These are phyloP conservation scores for Fereydounia khargensis DNA, from an alignment of 1,284 basidiomycete species.

Conservation along the genomic window DNA sequence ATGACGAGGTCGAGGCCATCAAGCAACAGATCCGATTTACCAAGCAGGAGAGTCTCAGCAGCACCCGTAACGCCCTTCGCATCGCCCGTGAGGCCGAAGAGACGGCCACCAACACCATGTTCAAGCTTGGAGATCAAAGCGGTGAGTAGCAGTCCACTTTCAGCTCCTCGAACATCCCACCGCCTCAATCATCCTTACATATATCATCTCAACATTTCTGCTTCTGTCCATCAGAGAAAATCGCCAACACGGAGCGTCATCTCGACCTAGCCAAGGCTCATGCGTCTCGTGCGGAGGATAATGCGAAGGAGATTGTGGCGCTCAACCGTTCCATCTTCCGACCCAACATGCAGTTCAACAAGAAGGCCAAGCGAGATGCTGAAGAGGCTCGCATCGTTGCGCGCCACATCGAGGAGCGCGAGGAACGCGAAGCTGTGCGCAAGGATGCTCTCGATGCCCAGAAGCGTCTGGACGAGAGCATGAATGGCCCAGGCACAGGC, in stretches of 20 bases:
- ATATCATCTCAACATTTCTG: no score
- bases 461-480: constrained; percentile 75
- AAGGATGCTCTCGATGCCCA: constrained; percentile 77
- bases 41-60: constrained; percentile 90
- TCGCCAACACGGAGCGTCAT: constrained; percentile 94
- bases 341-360: constrained; percentile 54
- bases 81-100: constrained; percentile 94
- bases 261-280: constrained; percentile 90
- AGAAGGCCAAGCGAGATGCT: constrained; percentile 79
- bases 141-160: no score
- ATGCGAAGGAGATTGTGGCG: constrained; percentile 86
- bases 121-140: constrained; percentile 88
- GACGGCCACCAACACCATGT: constrained; percentile 81
- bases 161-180: no score
- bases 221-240: constrained; percentile 58
- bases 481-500: constrained; percentile 52
- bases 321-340: constrained; percentile 94
- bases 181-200: no score
- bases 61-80: constrained; percentile 86
- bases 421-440: constrained; percentile 64
- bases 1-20: constrained; percentile 94
- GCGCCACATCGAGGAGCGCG: constrained; percentile 84
- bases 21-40: constrained; percentile 85
- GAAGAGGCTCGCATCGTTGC: constrained; percentile 83
- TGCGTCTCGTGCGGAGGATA: constrained; percentile 84